Base-by-base conservation (phyloP, 148 eudicot genomes). In the Silene uniflora region DNA sequence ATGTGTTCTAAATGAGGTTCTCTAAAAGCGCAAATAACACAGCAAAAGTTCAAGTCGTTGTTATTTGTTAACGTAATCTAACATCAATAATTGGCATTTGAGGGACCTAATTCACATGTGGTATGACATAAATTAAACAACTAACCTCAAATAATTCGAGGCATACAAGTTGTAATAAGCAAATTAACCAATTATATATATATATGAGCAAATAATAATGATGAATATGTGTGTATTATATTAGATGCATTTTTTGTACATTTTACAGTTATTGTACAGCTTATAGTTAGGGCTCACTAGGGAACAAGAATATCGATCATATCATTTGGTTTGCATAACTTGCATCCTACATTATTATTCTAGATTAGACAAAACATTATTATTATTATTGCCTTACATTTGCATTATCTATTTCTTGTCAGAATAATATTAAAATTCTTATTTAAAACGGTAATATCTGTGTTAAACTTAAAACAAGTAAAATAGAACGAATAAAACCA, bases 271-370 rank as follows among this genome's bases (percentile, higher is more conserved):
- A 74, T 27, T 79, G 68, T 79, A 76, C 78, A 80, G 82, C 66
- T 78, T 63, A 80, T 63, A 44, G n/a, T 14, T 10, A 22, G 67
- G 76, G 76, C 49, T 72, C 73, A 76, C 76, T 64, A 71, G 79
- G 83, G 78, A 68, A 71, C 83, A 80, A 65, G 32, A 75, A 71
- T 75, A 71, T 76, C 67, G 12, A 32, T 80, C 49, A 64, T 39
- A 80, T 80, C 62, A 80, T 76, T 67, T 66, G 35, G 19, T 64
- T 71, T 52, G 6, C n/a, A 5, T 22, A 69, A 62, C 65, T 70
- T 75, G 75, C 59, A 54, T 54, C 24, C 64, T 32, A 61, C 22
- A 80, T 80, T 80, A 80, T 76, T 75, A 22, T 0, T 16, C 14
- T 4, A 5, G 7, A 13, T 7, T 25, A 69, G 75, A 74, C 78